Evolutionary conservation across 2,329 filamentous ascomycete species (phyloP).

Genomic region (Cladorrhinum sp.): DNA sequence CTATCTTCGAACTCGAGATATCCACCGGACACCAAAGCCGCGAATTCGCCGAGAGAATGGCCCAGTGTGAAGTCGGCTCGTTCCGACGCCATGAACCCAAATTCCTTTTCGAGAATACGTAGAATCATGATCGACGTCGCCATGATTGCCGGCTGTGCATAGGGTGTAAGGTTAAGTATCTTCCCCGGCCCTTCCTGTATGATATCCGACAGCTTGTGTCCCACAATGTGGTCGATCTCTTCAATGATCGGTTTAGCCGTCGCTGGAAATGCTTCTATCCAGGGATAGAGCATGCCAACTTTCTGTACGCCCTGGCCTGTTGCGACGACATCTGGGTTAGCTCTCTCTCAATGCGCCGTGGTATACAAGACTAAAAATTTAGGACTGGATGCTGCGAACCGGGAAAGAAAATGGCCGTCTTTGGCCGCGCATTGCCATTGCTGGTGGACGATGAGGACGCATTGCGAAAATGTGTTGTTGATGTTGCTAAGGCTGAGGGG

Average conservation of each 20-base stretch:
- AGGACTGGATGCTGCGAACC: constrained; percentile 43
- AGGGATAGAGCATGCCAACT: constrained; percentile 81
- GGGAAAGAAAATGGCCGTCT: constrained; percentile 60
- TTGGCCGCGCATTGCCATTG: constrained; percentile 28
- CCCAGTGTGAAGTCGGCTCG: constrained; percentile 80
- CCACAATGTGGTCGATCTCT: constrained; percentile 77
- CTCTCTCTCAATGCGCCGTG: not conserved
- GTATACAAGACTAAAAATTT: constrained; percentile 12
- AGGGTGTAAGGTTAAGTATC: constrained; percentile 74
- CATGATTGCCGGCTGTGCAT: constrained; percentile 95
- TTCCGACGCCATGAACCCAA: constrained; percentile 68
- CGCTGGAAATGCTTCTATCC: constrained; percentile 80
- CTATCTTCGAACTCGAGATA: constrained; percentile 77
- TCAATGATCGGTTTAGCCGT: constrained; percentile 76
- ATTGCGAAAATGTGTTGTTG: constrained; percentile 19
- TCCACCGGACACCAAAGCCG: constrained; percentile 80
- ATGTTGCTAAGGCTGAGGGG: not conserved
- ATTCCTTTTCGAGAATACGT: constrained; percentile 80
- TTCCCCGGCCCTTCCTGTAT: constrained; percentile 79
- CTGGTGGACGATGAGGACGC: constrained; percentile 12
- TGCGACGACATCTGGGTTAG: constrained; percentile 10
- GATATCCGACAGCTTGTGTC: constrained; percentile 70
- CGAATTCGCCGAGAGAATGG: constrained; percentile 91
- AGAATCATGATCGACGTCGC: constrained; percentile 88
- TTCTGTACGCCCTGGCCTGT: constrained; percentile 84